These are phyloP conservation scores for Alternaria triticina DNA, from an alignment of 2,329 filamentous ascomycete species.

Conservation along the genomic window DNA sequence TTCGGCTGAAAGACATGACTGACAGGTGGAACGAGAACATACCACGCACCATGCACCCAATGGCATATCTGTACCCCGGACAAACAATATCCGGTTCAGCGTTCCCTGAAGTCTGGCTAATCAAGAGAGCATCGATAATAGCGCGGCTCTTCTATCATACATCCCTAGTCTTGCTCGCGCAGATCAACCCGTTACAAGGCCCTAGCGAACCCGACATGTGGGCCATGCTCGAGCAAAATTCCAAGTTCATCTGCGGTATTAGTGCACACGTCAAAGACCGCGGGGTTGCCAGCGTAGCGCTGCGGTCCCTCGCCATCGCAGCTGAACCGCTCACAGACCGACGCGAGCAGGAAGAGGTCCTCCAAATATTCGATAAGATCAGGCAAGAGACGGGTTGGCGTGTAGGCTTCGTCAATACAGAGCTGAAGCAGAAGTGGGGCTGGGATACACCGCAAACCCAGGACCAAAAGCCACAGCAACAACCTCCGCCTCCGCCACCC, in stretches of 20 bases:
- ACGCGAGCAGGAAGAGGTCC: conserved; percentile 79
- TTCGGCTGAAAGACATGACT: conserved; percentile 77
- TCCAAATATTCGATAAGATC: conserved; percentile 78
- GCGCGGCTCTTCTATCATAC: conserved; percentile 90
- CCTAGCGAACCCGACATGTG: conserved; percentile 71
- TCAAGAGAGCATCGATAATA: conserved; percentile 81
- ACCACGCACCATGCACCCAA: conserved; percentile 85
- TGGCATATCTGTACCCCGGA: conserved; percentile 75
- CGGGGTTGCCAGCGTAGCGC: conserved; percentile 78
- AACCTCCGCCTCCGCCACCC: conserved; percentile 23
- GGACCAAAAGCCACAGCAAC: conserved; percentile 44
- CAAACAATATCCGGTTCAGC: conserved; percentile 72
- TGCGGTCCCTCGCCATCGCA: conserved; percentile 79
- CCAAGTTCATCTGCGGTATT: conserved; percentile 87
- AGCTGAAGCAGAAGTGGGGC: conserved; percentile 79
- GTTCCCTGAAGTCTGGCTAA: conserved; percentile 89
- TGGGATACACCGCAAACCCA: conserved; percentile 61
- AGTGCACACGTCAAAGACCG: conserved; percentile 82
- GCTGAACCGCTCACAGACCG: conserved; percentile 72
- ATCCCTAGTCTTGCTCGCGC: conserved; percentile 78
- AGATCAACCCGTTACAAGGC: conserved; percentile 74
- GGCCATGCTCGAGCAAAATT: conserved; percentile 73
- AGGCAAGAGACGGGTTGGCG: conserved; percentile 79
- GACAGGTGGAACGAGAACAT: conserved; percentile 81
- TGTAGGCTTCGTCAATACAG: conserved; percentile 72